Base-by-base conservation (phyloP, 345 rosid species). In the Lepidium sativum region DNA sequence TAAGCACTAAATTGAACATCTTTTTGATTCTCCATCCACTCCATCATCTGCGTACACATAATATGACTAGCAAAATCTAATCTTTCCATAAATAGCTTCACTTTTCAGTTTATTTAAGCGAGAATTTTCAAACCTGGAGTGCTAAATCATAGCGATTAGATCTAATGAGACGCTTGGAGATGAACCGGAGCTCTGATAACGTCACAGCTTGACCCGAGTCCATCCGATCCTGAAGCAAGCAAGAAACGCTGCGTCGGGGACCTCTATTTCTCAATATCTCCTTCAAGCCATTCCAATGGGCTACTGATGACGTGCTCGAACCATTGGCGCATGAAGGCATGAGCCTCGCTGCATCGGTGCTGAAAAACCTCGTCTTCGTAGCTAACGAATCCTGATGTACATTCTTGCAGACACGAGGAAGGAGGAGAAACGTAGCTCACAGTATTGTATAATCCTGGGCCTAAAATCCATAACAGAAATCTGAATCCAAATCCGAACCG, bases 1-100 rank as follows among this genome's bases (percentile, higher is more conserved):
- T 47, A 23, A 0, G 65, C 63, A 17, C 75, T 56, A n/a, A 78
- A 41, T 16, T 25, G 68, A 48, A 71, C 48, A 15, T 68, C 72
- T 8, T 70, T 71, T 2, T 49, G 82, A 64, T 62, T 43, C 73
- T 77, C 86, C 81, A 81, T 77, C 86, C 84, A 81, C 67, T 76
- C 75, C 66, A 74, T 63, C 63, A 81, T 68, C 87, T 84, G 60
- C 35, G 29, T 38, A 20, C 1, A 20, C 7, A 54, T 42, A n/a
- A 64, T 42, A 63, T 13, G 18, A 47, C 2, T 39, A 9, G 9
- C 29, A 34, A 56, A 29, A 50, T 34, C 39, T 18, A 12, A n/a
- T 54, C 17, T 16, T 29, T 43, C 4, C 43, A 23, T 23, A 12
- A 48, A 20, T 6, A 18, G 13, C 32, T 37, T 37, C 4, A 1